Base-by-base conservation (phyloP, 1,139 yeast species). In the Yamadazyma epiphylla region DNA sequence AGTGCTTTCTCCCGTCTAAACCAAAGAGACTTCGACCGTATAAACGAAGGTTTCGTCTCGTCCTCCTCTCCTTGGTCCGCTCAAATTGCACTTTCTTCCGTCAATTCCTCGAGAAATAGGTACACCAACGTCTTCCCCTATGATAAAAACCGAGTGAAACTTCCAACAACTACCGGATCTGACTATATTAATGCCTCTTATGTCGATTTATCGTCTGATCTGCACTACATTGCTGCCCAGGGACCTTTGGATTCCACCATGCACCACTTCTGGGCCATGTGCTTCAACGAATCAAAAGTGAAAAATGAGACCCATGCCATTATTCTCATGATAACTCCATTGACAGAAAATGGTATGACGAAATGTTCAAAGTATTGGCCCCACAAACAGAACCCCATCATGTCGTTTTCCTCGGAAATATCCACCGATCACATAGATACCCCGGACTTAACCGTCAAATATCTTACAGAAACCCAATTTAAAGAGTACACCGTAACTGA, bases 331-430 rank as follows among this genome's bases (percentile, higher is more conserved):
- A 77, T 91, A 27, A 89, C 98, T 0, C 94, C 95, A 0, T 55
- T 88, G 29, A 55, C 55, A 11, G 95, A 87, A 49, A 59, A 64
- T 15, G 64, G 70, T 3, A 56, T 67, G 29, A 74, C 66, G 31
- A 88, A 89, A 53, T 88, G 96, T 51, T 68, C 58, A 38, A 67
- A 69, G 34, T 89, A 89, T 53, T 89, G 96, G 96, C 85, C 82
- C 0, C 36, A 41, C 5, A 39, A 42, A 3, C 31, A 57, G 40
- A 58, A 58, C 29, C n/a, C n/a, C n/a, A n/a, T n/a, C n/a, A n/a
- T n/a, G n/a, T n/a, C n/a, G n/a, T 42, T 62, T 25, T 17, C 53
- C 3, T 16, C 28, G 2, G 27, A 25, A 2, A 37, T 56, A 12
- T 14, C 19, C 12, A 26, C 33, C 3, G 70, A 65, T 36, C 48